phyloP scores from a whole-genome alignment of 2,329 filamentous ascomycete genomes.

The Aureobasidium melanogenum region DNA sequence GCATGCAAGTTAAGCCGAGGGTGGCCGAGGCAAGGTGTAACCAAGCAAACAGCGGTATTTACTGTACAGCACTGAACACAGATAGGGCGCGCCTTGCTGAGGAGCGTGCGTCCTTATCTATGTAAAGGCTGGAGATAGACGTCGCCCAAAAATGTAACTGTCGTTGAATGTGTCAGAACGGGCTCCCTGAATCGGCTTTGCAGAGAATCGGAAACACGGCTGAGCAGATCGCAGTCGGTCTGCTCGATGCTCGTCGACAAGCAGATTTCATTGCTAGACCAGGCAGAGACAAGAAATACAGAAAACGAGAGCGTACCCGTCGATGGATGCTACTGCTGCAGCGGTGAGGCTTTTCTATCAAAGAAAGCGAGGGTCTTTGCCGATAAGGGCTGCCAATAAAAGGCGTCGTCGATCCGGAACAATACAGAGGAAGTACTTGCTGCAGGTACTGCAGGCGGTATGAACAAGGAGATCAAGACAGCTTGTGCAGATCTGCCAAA shows the following conservation, averaged over 20 bases:
- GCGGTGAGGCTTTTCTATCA: slow-evolving; percentile 7
- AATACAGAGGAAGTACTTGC: neutral
- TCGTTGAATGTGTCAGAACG: slow-evolving; percentile 1
- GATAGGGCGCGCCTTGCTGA: slow-evolving; percentile 4
- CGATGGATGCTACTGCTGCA: neutral
- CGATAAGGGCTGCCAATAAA: slow-evolving; percentile 6
- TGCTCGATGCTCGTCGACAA: neutral
- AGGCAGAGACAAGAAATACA: neutral
- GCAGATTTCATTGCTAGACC: neutral
- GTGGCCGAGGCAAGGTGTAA: neutral
- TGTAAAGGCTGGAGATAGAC: neutral
- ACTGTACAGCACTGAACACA: slow-evolving; percentile 5
- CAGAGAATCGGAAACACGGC: neutral
- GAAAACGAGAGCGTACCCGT: neutral
- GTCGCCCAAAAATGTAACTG: neutral
- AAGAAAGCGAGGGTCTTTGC: neutral
- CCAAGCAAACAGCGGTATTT: neutral
- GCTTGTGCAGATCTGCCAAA: neutral
- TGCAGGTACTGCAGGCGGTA: neutral
- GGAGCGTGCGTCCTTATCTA: slow-evolving; percentile 1
- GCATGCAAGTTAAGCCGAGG: neutral
- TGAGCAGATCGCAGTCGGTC: neutral
- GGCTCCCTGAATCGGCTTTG: slow-evolving; percentile 1
- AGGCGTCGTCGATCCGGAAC: neutral
- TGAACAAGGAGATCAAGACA: neutral